A percentile compares a stretch with the other conserved stretches of the same genome.
Conservation (phyloP, 371 early-diverging fungal genomes). For the Syncephalastrum sp. region DNA sequence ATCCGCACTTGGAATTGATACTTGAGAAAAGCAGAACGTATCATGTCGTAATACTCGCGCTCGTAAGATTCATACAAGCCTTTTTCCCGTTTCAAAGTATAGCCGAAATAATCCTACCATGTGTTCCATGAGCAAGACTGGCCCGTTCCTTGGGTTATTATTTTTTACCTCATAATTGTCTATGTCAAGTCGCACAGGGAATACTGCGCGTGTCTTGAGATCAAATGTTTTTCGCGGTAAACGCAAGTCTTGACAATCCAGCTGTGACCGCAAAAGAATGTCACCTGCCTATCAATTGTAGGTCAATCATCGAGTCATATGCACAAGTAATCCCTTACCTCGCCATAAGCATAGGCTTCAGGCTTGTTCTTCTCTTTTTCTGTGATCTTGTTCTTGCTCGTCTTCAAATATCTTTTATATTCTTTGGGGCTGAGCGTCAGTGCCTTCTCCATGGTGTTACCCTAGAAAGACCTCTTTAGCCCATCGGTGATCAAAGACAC, state of each 20-base stretch:
- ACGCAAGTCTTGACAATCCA: conserved; percentile 82
- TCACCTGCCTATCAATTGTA: conserved; percentile 35
- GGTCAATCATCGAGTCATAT: no score
- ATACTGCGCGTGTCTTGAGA: conserved; percentile 88
- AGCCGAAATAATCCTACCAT: conserved; percentile 52
- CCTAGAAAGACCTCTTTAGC: conserved; percentile 36
- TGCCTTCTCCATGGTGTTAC: conserved; percentile 85
- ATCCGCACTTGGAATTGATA: conserved; percentile 93
- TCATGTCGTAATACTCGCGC: conserved; percentile 94
- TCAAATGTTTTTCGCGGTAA: conserved; percentile 86
- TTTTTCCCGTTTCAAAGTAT: conserved; percentile 51
- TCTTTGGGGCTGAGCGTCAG: conserved; percentile 66
- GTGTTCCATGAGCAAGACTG: not conserved
- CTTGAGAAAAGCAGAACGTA: conserved; percentile 84
- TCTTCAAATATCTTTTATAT: conserved; percentile 65
- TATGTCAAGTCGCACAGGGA: conserved; percentile 83
- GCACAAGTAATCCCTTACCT: conserved; percentile 18
- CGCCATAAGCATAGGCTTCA: conserved; percentile 53
- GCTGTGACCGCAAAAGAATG: conserved; percentile 86
- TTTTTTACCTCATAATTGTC: conserved; percentile 61
- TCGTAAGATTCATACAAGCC: conserved; percentile 85
- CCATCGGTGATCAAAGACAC: no score
- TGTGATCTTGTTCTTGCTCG: conserved; percentile 26
- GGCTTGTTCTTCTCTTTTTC: conserved; percentile 43
- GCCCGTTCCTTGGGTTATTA: conserved; percentile 15